A percentile compares a stretch with the other conserved stretches of the same genome.
phyloP scores from a whole-genome alignment of 1,284 basidiomycete species.

The Apiotrichum akiyoshidainum region DNA sequence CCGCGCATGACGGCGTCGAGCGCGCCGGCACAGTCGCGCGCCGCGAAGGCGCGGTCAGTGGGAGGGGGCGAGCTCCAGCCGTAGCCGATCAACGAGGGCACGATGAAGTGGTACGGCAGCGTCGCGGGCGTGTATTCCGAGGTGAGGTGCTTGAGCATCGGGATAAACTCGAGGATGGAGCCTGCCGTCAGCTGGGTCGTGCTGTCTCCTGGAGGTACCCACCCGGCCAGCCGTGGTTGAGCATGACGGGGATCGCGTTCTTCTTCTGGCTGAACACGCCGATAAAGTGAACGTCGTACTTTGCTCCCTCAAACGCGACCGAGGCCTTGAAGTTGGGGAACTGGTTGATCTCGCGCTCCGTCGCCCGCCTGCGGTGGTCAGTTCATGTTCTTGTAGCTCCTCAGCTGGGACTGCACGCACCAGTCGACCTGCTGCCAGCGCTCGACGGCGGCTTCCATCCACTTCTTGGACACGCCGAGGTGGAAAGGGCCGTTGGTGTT shows the following conservation, averaged over 20 bases:
- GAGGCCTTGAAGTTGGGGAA: conserved; percentile 31
- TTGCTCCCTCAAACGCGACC: conserved; percentile 17
- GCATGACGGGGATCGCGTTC: conserved; percentile 41
- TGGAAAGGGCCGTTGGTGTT: conserved; percentile 26
- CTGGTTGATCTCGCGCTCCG: conserved; percentile 30
- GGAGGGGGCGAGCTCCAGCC: conserved; percentile 42
- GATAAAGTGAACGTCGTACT: conserved; percentile 39
- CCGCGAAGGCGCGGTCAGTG: conserved; percentile 36
- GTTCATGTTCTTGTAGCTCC: neutral
- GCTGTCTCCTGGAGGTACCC: neutral
- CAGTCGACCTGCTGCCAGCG: conserved; percentile 34
- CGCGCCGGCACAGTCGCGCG: conserved; percentile 33
- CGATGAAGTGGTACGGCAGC: conserved; percentile 36
- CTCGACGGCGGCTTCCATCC: conserved; percentile 25
- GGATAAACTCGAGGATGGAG: conserved; percentile 42
- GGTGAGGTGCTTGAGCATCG: conserved; percentile 31
- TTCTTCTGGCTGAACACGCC: conserved; percentile 32
- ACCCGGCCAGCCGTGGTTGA: conserved; percentile 49
- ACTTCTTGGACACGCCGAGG: conserved; percentile 28
- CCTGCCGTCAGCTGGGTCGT: conserved; percentile 16
- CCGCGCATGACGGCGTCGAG: conserved; percentile 46
- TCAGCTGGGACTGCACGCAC: conserved; percentile 11
- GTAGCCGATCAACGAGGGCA: conserved; percentile 42
- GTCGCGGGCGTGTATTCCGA: conserved; percentile 29
- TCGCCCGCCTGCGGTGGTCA: conserved; percentile 22